Base-by-base conservation (phyloP, 129 eudicot species). In the Centella asiatica region DNA sequence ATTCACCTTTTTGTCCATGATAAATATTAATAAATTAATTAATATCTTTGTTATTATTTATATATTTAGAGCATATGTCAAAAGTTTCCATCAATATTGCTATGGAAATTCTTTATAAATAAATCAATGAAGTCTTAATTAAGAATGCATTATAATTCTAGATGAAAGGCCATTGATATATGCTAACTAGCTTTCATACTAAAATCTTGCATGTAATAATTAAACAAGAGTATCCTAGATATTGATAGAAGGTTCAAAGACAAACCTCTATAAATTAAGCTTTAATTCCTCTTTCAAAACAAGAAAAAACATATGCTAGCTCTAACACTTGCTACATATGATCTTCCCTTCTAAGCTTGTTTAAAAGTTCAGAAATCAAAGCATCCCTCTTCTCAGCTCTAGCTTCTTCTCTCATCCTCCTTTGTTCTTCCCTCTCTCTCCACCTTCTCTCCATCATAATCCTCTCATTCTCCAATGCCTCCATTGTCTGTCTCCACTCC, bases 401-500 rank as follows among this genome's bases (percentile, higher is more conserved):
- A 22, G 70, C 76, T 65, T 89, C 97, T 49, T 89, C 88, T 47
- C 90, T 77, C 2, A 60, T 65, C 50, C 70, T 78, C 73, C 78
- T 69, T 72, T 85, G 78, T 50, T 89, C 97, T 46, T 85, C 88
- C 62, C 80, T 71, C 53, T 89, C 92, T 23, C 82, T 78, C 90
- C 95, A 82, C 24, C 78, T 76, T 29, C 71, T 71, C 23, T 89
- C 84, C 53, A 73, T 78, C 82, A 80, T 69, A 6, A 82, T 54
- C 81, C 83, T 73, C 69, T 89, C 88, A 28, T 86, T 82, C 70
- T 89, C 88, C 67, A 85, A 54, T 0, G 79, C 84, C 69, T 82
- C 95, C 94, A 90, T 90, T 17, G 66, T 84, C 29, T 72, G 90
- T 44, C 95, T 75, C 95, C 95, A 90, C 62, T 86, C 94, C 74